Evolutionary conservation across 306 rosid species (phyloP).

Genomic region (Gleditsia sinensis): DNA sequence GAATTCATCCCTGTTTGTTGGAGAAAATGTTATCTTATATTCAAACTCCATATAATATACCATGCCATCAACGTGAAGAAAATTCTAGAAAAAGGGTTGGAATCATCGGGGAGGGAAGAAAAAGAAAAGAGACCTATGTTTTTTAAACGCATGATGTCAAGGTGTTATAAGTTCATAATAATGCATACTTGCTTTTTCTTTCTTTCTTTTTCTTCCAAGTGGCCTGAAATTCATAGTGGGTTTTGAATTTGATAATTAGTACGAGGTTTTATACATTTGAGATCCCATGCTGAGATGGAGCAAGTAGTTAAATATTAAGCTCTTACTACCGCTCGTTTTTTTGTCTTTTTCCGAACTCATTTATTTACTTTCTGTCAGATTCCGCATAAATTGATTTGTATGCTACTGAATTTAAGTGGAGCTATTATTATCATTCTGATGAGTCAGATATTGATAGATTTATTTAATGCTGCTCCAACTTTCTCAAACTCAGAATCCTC

Average conservation of each 20-base stretch:
- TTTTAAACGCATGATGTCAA: neutral
- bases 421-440: neutral
- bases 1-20: neutral
- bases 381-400: neutral
- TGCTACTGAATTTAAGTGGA: neutral
- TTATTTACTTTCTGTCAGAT: neutral
- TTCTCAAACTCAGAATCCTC: neutral
- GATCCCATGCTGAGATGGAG: neutral
- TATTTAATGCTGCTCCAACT: too few species aligned
- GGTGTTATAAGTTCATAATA: neutral
- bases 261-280: neutral
- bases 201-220: too few species aligned
- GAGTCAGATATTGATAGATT: neutral
- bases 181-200: too few species aligned
- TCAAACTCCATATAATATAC: neutral
- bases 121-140: neutral
- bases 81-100: neutral
- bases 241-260: neutral
- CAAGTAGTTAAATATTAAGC: neutral
- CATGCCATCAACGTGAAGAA: neutral
- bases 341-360: neutral
- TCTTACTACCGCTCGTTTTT: neutral
- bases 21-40: neutral
- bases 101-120: neutral
- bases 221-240: neutral